Evolutionary conservation across 805 yeast species (phyloP).

Genomic region (Pachysolen tannophilus): DNA sequence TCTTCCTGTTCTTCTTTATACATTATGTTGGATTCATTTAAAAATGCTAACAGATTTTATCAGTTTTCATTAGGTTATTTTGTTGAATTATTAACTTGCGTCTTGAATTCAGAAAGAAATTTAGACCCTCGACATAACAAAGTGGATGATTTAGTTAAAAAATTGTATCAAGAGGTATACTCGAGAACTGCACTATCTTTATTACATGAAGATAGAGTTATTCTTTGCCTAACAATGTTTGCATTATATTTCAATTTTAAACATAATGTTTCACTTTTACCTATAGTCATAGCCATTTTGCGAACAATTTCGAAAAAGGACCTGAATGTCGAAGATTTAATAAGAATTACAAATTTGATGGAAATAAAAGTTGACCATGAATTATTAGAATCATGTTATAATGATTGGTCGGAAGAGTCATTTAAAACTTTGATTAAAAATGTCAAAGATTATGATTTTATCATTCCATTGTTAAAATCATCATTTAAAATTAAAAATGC

Average conservation of each 20-base stretch:
- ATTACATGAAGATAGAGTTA: conserved; percentile 32
- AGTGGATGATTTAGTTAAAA: conserved; percentile 23
- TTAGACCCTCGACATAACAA: no score
- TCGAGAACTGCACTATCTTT: conserved; percentile 39
- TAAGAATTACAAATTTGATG: conserved; percentile 2
- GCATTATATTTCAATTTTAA: conserved; percentile 13
- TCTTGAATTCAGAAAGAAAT: conserved; percentile 14
- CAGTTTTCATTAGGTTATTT: conserved; percentile 45
- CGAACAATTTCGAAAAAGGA: conserved; percentile 1
- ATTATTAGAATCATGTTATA: background rate
- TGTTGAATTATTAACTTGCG: conserved; percentile 25
- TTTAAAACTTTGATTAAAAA: background rate
- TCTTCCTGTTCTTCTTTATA: conserved; percentile 43
- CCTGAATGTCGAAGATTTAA: conserved; percentile 4
- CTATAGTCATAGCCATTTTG: conserved; percentile 8
- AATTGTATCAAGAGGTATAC: conserved; percentile 40
- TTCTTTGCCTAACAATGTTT: conserved; percentile 33
- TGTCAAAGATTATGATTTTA: background rate
- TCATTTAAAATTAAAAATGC: background rate
- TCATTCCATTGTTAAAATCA: background rate
- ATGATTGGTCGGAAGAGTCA: background rate
- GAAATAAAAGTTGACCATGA: background rate
- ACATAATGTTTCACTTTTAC: conserved; percentile 12
- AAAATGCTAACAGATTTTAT: conserved; percentile 43
- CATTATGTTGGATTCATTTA: conserved; percentile 34